Evolutionary conservation across 179 eudicot genomes (phyloP).

Genomic region (Camellia oleifera): DNA sequence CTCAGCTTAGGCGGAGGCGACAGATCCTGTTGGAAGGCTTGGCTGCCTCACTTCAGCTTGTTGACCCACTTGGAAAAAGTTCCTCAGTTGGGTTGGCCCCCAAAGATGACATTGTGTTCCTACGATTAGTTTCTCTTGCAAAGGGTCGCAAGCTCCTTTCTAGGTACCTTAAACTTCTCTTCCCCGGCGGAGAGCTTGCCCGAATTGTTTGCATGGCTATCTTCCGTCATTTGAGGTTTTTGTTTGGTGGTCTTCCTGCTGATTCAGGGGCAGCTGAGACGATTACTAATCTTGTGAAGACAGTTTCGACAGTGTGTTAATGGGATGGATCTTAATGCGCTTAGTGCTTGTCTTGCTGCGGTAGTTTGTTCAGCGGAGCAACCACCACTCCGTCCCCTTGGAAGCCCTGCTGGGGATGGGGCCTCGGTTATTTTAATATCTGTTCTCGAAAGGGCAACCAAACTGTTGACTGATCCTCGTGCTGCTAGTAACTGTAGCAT

Average conservation of each 20-base stretch:
- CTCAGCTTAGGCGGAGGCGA: constrained; percentile 63
- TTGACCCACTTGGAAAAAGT: constrained; percentile 75
- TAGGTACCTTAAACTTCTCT: constrained; percentile 64
- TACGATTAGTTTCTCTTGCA: constrained; percentile 71
- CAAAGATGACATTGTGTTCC: constrained; percentile 72
- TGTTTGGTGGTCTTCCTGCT: constrained; percentile 65
- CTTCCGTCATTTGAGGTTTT: constrained; percentile 86
- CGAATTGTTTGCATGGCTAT: constrained; percentile 90
- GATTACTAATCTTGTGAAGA: constrained; percentile 50
- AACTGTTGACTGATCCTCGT: constrained; percentile 51
- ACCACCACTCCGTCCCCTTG: constrained; percentile 89
- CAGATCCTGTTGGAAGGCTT: constrained; percentile 75
- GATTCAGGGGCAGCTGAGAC: constrained; percentile 50
- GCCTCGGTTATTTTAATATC: constrained; percentile 69
- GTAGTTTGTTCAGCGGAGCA: constrained; percentile 89
- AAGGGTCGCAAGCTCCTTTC: constrained; percentile 85
- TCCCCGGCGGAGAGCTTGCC: constrained; percentile 63
- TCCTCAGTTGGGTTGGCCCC: constrained; percentile 47
- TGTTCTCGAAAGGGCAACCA: constrained; percentile 88
- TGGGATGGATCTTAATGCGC: constrained; percentile 78
- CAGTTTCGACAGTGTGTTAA: constrained; percentile 50
- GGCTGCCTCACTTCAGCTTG: constrained; percentile 90
- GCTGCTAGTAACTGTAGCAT: constrained; percentile 37
- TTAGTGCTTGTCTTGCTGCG: constrained; percentile 94
- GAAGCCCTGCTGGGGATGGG: constrained; percentile 88